Conservation (phyloP, 805 yeast species). For the Pichia nanzhaoensis region DNA sequence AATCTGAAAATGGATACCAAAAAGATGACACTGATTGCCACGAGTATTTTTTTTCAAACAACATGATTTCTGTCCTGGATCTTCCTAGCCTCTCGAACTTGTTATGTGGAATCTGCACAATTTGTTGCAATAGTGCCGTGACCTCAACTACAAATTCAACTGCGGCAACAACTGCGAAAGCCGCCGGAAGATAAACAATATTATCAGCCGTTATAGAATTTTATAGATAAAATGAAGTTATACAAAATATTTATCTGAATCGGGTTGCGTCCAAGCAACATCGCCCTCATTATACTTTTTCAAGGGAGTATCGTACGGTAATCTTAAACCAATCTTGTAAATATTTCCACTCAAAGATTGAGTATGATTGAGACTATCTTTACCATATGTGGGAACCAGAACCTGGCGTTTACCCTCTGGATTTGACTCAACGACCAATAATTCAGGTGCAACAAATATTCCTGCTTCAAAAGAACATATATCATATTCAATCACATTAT, state of each 20-base stretch:
- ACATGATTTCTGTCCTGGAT: conserved; percentile 13
- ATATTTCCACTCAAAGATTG: neutral
- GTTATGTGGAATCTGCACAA: neutral
- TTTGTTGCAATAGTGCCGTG: conserved; percentile 9
- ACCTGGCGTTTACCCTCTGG: conserved; percentile 4
- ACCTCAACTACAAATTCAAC: conserved; percentile 5
- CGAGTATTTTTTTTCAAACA: conserved; percentile 22
- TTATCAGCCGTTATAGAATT: neutral
- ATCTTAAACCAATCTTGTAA: conserved; percentile 33
- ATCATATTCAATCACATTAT: conserved; percentile 24
- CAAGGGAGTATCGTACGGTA: conserved; percentile 54
- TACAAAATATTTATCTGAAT: conserved; percentile 10
- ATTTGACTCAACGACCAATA: conserved; percentile 13
- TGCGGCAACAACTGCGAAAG: conserved; percentile 6
- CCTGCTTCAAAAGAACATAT: conserved; percentile 50
- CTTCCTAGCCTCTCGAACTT: conserved; percentile 4
- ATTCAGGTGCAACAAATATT: conserved; percentile 36
- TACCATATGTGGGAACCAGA: conserved; percentile 40
- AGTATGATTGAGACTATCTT: conserved; percentile 23
- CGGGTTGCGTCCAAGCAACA: conserved; percentile 41
- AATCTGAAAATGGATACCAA: conserved; percentile 17
- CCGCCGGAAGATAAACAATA: conserved; percentile 1
- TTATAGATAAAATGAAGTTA: neutral
- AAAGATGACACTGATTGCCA: conserved; percentile 27
- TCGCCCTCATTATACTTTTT: conserved; percentile 34